These are phyloP conservation scores for Arthrobotrys musiformis DNA, from an alignment of 2,329 filamentous ascomycete genomes.

Conservation along the genomic window DNA sequence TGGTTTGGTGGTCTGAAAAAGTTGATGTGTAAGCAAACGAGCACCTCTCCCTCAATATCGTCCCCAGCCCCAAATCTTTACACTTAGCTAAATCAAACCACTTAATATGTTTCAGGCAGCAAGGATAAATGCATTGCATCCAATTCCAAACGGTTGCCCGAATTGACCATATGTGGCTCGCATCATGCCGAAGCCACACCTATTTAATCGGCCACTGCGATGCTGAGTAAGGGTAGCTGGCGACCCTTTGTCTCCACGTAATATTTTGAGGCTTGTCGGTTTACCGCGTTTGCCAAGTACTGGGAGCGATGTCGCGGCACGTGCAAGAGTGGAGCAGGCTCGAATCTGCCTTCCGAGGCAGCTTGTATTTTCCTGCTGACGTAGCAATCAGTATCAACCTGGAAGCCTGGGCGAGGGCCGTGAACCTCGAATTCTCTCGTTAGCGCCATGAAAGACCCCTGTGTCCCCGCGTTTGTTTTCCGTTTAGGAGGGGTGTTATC, in stretches of 20 bases:
- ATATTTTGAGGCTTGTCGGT: constrained; percentile 13
- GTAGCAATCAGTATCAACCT: constrained; percentile 16
- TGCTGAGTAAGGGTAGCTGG: constrained; percentile 1
- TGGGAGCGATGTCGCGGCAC: background rate
- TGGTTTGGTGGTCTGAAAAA: background rate
- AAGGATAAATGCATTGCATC: background rate
- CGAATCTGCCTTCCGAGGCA: constrained; percentile 21
- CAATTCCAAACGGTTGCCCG: background rate
- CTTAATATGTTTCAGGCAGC: background rate
- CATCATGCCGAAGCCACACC: constrained; percentile 3
- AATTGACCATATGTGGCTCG: background rate
- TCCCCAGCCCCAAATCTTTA: background rate
- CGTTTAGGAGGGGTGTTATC: constrained; percentile 41
- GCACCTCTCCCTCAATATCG: background rate
- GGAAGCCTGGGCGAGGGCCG: constrained; percentile 6
- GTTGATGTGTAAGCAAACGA: background rate
- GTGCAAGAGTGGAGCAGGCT: background rate
- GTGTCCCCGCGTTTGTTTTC: constrained; percentile 51
- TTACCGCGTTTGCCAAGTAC: constrained; percentile 11
- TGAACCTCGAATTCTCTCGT: constrained; percentile 11
- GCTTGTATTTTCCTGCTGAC: constrained; percentile 8
- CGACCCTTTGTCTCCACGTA: background rate
- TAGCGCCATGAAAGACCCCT: constrained; percentile 4
- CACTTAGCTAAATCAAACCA: background rate
- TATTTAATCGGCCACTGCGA: background rate